Evolutionary conservation across 129 eudicot genomes (phyloP).

Genomic region (Rutidosis leptorrhynchoides): DNA sequence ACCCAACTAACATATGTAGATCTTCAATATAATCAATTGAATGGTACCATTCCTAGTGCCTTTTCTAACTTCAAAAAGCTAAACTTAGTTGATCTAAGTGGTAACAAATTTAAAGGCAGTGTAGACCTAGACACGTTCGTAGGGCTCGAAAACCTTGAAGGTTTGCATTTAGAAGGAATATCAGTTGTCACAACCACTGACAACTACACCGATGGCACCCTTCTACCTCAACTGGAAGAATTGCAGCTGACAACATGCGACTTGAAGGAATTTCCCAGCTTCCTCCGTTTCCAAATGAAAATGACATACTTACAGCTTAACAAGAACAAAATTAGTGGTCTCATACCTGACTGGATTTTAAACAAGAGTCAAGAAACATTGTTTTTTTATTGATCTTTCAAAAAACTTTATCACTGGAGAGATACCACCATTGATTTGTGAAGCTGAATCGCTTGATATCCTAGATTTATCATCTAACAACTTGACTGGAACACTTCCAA

Average conservation of each 20-base stretch:
- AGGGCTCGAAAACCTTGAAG: background rate
- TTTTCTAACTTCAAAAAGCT: conserved; percentile 3
- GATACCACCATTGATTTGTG: conserved; percentile 8
- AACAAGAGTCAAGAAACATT: background rate
- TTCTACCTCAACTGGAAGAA: background rate
- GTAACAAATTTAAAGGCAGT: background rate
- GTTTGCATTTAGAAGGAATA: background rate
- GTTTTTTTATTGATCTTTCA: background rate
- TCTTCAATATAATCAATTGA: background rate
- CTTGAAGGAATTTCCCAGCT: background rate
- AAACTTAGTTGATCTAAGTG: background rate
- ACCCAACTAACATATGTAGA: background rate
- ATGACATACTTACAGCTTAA: background rate
- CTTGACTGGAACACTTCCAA: conserved; percentile 5
- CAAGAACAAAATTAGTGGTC: background rate
- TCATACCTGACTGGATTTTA: background rate
- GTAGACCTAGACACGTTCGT: background rate
- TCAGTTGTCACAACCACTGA: background rate
- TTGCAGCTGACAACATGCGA: background rate
- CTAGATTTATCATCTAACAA: conserved; percentile 15
- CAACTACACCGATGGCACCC: background rate
- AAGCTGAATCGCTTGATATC: background rate
- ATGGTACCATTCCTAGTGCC: conserved; percentile 8
- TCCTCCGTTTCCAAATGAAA: background rate
- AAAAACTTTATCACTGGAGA: background rate